phyloP scores from a whole-genome alignment of 2,329 filamentous ascomycete species.

The Phyllosticta citrichinensis region DNA sequence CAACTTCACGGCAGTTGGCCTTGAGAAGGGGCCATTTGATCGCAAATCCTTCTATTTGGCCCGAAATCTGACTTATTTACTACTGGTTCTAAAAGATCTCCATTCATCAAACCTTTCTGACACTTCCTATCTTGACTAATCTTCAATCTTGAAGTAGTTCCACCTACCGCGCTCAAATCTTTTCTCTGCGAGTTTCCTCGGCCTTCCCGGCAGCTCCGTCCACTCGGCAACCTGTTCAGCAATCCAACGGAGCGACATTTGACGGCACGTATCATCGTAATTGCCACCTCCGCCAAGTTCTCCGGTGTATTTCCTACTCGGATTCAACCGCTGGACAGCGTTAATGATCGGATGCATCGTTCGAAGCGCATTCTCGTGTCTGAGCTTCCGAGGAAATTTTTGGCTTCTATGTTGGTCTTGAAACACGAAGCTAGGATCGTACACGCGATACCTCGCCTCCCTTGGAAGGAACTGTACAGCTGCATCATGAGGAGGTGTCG shows the following conservation, averaged over 20 bases:
- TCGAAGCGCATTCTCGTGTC: not conserved
- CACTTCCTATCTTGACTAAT: too few relatives aligned
- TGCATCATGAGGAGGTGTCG: not conserved
- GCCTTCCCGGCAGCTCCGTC: not conserved
- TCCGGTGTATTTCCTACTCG: not conserved
- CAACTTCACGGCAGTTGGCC: too few relatives aligned
- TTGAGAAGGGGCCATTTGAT: too few relatives aligned
- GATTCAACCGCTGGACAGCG: not conserved
- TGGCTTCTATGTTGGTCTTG: too few relatives aligned
- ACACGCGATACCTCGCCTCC: not conserved
- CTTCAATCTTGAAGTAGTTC: constrained; percentile 2
- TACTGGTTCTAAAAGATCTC: too few relatives aligned
- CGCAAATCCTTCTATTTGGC: too few relatives aligned
- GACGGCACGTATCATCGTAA: not conserved
- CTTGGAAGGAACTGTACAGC: not conserved
- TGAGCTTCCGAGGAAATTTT: not conserved
- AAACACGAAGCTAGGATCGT: not conserved
- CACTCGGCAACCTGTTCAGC: not conserved
- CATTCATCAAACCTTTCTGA: too few relatives aligned
- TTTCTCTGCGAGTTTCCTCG: not conserved
- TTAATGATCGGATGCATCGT: not conserved
- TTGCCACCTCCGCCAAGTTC: not conserved
- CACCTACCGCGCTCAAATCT: not conserved
- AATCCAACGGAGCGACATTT: not conserved
- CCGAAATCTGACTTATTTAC: too few relatives aligned